Conservation (phyloP, 2,329 filamentous ascomycete species). For the Tolypocladium sp. region DNA sequence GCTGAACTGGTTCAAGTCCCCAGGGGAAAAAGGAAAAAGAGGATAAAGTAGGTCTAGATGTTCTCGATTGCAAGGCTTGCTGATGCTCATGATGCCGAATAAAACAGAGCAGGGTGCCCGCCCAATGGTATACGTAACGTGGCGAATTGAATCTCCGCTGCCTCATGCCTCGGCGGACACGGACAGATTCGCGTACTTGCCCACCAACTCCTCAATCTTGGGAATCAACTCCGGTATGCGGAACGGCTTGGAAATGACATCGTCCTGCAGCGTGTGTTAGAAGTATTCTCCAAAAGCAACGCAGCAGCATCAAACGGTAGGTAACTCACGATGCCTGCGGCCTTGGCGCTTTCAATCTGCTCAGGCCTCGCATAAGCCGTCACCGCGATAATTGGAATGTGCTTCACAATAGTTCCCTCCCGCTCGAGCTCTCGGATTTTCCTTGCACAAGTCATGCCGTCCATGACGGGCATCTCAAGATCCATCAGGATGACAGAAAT, state of each 20-base stretch:
- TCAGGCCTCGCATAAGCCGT: slow-evolving; percentile 71
- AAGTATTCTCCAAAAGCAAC: background rate
- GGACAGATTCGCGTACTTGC: slow-evolving; percentile 26
- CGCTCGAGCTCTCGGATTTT: slow-evolving; percentile 60
- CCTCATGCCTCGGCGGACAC: slow-evolving; percentile 9
- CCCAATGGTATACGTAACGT: background rate
- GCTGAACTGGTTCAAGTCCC: background rate
- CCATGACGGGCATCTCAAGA: slow-evolving; percentile 77
- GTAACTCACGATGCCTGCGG: slow-evolving; percentile 59
- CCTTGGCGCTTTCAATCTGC: slow-evolving; percentile 62
- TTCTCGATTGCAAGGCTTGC: background rate
- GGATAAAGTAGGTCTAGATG: background rate
- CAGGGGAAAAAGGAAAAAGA: background rate
- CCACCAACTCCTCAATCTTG: slow-evolving; percentile 52
- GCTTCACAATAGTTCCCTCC: slow-evolving; percentile 49
- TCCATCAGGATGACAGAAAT: slow-evolving; percentile 70
- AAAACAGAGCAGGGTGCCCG: background rate
- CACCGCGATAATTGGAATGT: slow-evolving; percentile 75
- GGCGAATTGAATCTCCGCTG: background rate
- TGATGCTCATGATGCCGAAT: background rate
- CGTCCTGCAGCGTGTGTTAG: slow-evolving; percentile 39
- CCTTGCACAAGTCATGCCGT: slow-evolving; percentile 64
- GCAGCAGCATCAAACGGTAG: background rate
- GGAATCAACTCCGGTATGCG: slow-evolving; percentile 61
- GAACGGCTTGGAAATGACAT: slow-evolving; percentile 74